These are phyloP conservation scores for Zanthoxylum bungeanum DNA, from an alignment of 345 rosid species.

Conservation along the genomic window DNA sequence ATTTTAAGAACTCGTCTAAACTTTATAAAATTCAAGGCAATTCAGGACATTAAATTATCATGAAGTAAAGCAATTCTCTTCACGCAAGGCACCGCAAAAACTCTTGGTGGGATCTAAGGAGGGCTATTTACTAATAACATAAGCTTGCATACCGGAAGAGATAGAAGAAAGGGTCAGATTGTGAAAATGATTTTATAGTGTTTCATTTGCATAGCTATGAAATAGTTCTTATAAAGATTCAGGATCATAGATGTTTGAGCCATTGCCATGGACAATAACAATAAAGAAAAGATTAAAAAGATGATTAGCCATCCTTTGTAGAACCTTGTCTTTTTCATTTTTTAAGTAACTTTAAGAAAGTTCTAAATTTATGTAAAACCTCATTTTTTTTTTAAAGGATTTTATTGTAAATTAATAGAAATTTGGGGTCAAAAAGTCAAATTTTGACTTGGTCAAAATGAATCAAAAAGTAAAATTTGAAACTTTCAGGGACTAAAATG, in stretches of 20 bases:
- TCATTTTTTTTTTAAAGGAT: too few species aligned
- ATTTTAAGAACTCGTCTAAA: too few species aligned
- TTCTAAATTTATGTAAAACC: too few species aligned
- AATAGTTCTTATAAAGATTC: slow-evolving; percentile 40
- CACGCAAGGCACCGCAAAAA: slow-evolving; percentile 43
- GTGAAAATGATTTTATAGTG: slow-evolving; percentile 21
- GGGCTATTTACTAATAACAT: slow-evolving; percentile 39
- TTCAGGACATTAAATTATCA: slow-evolving; percentile 44
- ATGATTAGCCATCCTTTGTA: slow-evolving; percentile 21
- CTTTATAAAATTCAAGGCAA: too few species aligned
- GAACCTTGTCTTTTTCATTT: too few species aligned
- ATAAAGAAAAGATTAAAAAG: slow-evolving; percentile 17
- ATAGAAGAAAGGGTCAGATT: slow-evolving; percentile 54
- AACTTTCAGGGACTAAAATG: too few species aligned
- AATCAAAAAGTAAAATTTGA: too few species aligned
- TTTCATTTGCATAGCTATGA: slow-evolving; percentile 30
- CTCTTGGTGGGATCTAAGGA: slow-evolving; percentile 50
- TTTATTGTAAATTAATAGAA: too few species aligned
- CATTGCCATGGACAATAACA: slow-evolving; percentile 24
- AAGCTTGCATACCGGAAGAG: slow-evolving; percentile 51
- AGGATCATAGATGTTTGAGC: slow-evolving; percentile 28
- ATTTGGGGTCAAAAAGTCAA: too few species aligned
- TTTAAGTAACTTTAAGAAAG: too few species aligned
- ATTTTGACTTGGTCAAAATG: too few species aligned
- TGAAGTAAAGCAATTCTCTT: slow-evolving; percentile 55